Conservation (phyloP, 768 basidiomycete genomes). For the Coprinopsis marcescibilis region DNA sequence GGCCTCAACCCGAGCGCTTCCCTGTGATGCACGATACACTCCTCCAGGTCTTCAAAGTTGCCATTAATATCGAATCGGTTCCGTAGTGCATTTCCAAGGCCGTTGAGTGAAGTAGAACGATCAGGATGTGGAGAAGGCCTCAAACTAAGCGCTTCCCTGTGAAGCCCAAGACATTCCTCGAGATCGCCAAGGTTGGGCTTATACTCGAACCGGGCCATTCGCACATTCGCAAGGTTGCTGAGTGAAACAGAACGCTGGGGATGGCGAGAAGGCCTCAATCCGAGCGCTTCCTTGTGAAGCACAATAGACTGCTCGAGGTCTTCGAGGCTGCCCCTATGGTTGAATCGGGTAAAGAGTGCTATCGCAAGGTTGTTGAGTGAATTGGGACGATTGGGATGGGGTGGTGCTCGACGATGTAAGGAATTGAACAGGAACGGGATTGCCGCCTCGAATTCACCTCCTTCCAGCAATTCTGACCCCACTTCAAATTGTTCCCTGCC, state of each 20-base stretch:
- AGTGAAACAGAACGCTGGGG: slow-evolving; percentile 13
- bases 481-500: too few species aligned
- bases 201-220: slow-evolving; percentile 4
- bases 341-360: neutral
- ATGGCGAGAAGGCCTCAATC: slow-evolving; percentile 8
- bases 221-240: slow-evolving; percentile 13
- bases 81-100: slow-evolving; percentile 6
- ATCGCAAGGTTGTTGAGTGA: neutral
- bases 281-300: slow-evolving; percentile 11
- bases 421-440: too few species aligned
- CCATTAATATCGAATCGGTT: slow-evolving; percentile 11
- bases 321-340: neutral
- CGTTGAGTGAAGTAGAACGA: slow-evolving; percentile 11
- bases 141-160: slow-evolving; percentile 11
- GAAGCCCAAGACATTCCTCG: slow-evolving; percentile 14
- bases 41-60: slow-evolving; percentile 7
- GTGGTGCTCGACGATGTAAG: too few species aligned
- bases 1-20: slow-evolving; percentile 7
- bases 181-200: slow-evolving; percentile 8
- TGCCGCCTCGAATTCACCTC: too few species aligned
- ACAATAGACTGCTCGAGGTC: slow-evolving; percentile 13
- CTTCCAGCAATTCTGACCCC: too few species aligned
- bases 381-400: too few species aligned
- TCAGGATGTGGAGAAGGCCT: slow-evolving; percentile 11
- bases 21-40: slow-evolving; percentile 8